Conservation (phyloP, 2,329 filamentous ascomycete species). For the Tolypocladium pustulatum region DNA sequence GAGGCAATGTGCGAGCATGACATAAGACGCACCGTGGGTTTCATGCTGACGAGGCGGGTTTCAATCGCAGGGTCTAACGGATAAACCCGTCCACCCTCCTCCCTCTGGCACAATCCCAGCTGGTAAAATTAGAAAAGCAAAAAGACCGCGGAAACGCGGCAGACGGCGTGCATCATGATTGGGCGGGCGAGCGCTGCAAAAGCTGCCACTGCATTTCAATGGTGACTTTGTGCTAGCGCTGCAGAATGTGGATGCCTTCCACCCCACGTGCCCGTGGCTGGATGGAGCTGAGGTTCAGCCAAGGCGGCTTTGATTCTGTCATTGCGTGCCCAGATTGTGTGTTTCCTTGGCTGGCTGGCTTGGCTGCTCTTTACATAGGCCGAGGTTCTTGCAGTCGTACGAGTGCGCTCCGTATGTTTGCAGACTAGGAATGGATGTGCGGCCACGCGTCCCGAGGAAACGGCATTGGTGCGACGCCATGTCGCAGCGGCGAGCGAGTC, state of each 20-base stretch:
- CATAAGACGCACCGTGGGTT: not conserved
- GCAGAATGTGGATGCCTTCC: not conserved
- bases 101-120: not conserved
- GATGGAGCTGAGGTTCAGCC: not conserved
- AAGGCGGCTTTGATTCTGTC: not conserved
- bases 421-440: not conserved
- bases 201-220: not conserved
- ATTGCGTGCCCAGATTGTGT: not conserved
- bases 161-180: not conserved
- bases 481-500: not conserved
- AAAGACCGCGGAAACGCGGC: not conserved
- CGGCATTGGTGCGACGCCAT: not conserved
- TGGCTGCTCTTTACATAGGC: no score
- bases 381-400: not conserved
- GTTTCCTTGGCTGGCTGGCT: not conserved
- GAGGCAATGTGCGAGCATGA: not conserved
- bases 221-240: not conserved
- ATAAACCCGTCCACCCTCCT: not conserved
- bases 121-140: not conserved
- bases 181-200: not conserved
- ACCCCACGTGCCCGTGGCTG: not conserved
- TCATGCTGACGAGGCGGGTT: not conserved
- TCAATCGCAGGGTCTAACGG: not conserved
- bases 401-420: not conserved
- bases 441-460: not conserved